Conservation (phyloP, 2,329 filamentous ascomycete genomes). For the Paracamarosporium sp. region DNA sequence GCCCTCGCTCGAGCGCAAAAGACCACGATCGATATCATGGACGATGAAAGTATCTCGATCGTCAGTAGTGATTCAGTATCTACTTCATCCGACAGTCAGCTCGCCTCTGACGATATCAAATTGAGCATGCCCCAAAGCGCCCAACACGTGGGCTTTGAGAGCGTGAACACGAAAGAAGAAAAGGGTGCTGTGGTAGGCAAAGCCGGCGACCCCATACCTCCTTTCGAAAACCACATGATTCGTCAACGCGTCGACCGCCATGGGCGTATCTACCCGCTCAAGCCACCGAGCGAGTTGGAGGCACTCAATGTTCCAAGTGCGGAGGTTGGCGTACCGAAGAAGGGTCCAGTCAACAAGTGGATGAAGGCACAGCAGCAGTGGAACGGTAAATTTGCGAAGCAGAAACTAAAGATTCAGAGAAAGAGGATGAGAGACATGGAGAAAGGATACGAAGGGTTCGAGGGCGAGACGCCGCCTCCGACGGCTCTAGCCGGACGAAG, state of each 20-base stretch:
- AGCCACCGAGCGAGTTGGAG: conserved; percentile 67
- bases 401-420: conserved; percentile 76
- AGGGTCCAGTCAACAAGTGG: conserved; percentile 83
- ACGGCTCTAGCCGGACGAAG: conserved; percentile 80
- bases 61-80: conserved; percentile 65
- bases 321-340: conserved; percentile 80
- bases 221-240: conserved; percentile 88
- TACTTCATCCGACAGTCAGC: conserved; percentile 19
- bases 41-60: conserved; percentile 78
- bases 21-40: conserved; percentile 77
- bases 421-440: conserved; percentile 75
- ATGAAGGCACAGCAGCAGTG: conserved; percentile 74
- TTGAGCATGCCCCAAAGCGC: conserved; percentile 20
- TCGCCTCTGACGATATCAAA: conserved; percentile 33
- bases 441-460: conserved; percentile 73
- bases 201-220: conserved; percentile 82
- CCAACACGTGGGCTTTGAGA: conserved; percentile 25
- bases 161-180: conserved; percentile 20
- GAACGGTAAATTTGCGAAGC: conserved; percentile 73
- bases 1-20: conserved; percentile 83
- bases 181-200: conserved; percentile 67
- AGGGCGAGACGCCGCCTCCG: conserved; percentile 79
- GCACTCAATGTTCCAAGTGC: conserved; percentile 69
- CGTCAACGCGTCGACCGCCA: conserved; percentile 83
- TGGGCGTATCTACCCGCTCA: conserved; percentile 74